Percentiles rank a stretch among this genome's conserved stretches.
Evolutionary conservation across 2,329 filamentous ascomycete species (phyloP).

Genomic region (Pseudocercospora eumusae): DNA sequence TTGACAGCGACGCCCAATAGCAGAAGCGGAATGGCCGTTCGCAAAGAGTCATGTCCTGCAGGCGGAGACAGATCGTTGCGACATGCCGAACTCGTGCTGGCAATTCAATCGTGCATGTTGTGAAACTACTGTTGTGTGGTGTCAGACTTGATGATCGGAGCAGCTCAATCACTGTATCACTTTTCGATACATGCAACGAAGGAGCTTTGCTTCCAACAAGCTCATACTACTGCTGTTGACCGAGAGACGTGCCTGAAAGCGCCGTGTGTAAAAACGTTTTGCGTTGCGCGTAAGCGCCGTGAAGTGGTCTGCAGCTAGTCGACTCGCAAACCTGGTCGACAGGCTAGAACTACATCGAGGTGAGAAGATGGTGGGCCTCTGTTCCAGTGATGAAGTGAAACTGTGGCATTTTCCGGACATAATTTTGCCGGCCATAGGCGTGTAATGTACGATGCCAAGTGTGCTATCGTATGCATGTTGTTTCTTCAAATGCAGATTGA

Average conservation of each 20-base stretch:
- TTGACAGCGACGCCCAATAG: neutral
- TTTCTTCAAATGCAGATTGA: neutral
- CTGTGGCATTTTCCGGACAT: neutral
- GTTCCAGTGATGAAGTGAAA: neutral
- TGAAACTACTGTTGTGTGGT: neutral
- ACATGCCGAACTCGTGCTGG: neutral
- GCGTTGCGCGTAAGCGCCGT: conserved; percentile 3
- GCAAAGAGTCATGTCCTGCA: conserved; percentile 10
- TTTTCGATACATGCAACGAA: no score
- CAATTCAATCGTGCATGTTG: neutral
- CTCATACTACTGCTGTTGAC: no score
- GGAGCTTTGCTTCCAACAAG: no score
- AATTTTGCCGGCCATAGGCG: no score
- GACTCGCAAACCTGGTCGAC: neutral
- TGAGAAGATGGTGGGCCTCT: neutral
- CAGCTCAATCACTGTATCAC: neutral
- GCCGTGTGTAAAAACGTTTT: neutral
- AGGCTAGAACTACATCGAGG: neutral
- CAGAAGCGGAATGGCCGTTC: neutral
- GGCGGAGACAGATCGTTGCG: neutral
- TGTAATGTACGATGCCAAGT: no score
- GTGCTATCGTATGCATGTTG: no score
- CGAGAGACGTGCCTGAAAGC: neutral
- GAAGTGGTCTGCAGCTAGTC: conserved; percentile 4
- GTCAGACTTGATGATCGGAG: neutral